Conservation (phyloP, 2,329 filamentous ascomycete genomes). For the Chaetomiaceae sp. region DNA sequence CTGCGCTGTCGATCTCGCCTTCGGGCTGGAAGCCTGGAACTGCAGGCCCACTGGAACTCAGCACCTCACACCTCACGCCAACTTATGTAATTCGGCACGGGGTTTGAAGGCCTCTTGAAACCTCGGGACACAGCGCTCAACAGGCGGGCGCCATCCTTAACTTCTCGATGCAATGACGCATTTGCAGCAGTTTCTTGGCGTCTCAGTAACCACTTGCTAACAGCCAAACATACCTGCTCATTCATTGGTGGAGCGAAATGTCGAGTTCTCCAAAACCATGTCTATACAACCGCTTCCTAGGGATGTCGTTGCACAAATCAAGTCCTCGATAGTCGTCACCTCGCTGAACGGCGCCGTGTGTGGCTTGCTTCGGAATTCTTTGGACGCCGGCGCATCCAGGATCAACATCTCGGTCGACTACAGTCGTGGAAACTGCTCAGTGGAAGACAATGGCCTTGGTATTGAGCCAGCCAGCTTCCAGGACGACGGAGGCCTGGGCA, state of each 20-base stretch:
- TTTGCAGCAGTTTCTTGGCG: not conserved
- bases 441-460: conserved; percentile 82
- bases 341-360: conserved; percentile 66
- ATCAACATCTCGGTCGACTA: conserved; percentile 72
- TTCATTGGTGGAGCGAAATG: conserved; percentile 18
- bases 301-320: conserved; percentile 72
- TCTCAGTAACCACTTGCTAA: not conserved
- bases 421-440: conserved; percentile 65
- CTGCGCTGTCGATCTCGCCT: not conserved
- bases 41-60: not conserved
- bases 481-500: conserved; percentile 66
- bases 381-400: conserved; percentile 71
- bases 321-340: conserved; percentile 76
- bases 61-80: no score
- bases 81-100: no score
- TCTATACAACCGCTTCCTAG: conserved; percentile 66
- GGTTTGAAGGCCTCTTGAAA: no score
- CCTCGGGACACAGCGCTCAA: no score
- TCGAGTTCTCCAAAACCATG: conserved; percentile 38
- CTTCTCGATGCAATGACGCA: no score
- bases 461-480: conserved; percentile 70
- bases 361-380: conserved; percentile 74
- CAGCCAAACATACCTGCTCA: no score
- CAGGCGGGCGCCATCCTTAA: no score
- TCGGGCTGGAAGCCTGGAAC: not conserved